phyloP scores from a whole-genome alignment of 192 early-diverging fungal species.

The Backusella mclennaniae region DNA sequence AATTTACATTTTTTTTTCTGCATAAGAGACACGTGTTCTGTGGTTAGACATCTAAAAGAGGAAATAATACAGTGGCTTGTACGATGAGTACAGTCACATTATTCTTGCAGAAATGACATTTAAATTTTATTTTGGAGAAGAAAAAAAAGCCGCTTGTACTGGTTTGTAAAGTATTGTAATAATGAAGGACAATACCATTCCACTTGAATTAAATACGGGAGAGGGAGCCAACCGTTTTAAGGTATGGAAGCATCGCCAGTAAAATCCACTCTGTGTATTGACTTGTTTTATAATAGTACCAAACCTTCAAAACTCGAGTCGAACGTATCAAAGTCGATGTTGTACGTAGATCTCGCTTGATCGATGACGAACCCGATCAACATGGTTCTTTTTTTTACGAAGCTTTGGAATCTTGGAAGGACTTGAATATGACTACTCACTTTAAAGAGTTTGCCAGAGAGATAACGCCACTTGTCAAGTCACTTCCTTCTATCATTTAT shows the following conservation, averaged over 20 bases:
- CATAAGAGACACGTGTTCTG: no score
- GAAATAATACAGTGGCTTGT: background rate
- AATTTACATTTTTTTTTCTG: no score
- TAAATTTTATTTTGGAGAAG: background rate
- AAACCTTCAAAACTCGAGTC: slow-evolving; percentile 69
- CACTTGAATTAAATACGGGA: slow-evolving; percentile 62
- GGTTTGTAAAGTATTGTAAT: slow-evolving; percentile 8
- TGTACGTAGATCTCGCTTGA: slow-evolving; percentile 56
- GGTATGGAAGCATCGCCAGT: slow-evolving; percentile 34
- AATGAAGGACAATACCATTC: slow-evolving; percentile 42
- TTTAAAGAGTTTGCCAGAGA: slow-evolving; percentile 74
- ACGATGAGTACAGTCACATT: background rate
- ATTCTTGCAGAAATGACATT: background rate
- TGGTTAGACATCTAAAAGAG: background rate
- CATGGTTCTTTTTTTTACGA: slow-evolving; percentile 85
- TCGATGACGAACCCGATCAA: slow-evolving; percentile 57
- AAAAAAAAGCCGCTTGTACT: background rate
- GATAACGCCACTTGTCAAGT: slow-evolving; percentile 61
- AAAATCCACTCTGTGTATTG: background rate
- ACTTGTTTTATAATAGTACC: slow-evolving; percentile 54
- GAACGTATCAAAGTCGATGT: slow-evolving; percentile 85
- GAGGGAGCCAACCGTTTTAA: slow-evolving; percentile 67
- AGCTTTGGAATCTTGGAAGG: slow-evolving; percentile 77
- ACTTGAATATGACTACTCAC: slow-evolving; percentile 86
- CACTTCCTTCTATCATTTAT: slow-evolving; percentile 86